Base-by-base conservation (phyloP, 2,329 filamentous ascomycete genomes). In the Fusarium siculi region DNA sequence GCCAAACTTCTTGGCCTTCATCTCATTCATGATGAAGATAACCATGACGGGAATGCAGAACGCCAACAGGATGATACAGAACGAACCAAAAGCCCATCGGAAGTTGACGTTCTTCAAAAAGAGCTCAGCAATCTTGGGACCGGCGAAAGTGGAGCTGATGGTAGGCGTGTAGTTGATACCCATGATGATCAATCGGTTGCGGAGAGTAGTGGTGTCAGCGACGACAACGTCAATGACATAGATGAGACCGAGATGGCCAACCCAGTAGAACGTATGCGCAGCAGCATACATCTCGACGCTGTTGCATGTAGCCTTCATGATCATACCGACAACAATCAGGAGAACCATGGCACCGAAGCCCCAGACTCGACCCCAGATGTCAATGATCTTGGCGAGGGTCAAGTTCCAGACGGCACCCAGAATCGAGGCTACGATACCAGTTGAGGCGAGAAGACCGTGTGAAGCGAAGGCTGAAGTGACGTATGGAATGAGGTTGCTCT, bases 241-340 rank as follows among this genome's bases (percentile, higher is more conserved):
- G 9, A 77, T 72, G 9, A 85, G 73, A 9, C 82, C 83, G 8
- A 82, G 75, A 63, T 83, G 80, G 23, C 91, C 91, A 46, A 90
- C 86, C 78, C 87, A 89, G 78, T 91, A 92, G 65, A 93, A 87
- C 4, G 91, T 88, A 72, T 91, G 86, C 32, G 87, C 89, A 8
- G 88, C 89, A 56, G 87, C 86, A 78, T 90, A 92, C 12, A 87
- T 88, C 68, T 87, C 82, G 32, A 91, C 83, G 67, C 87, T 87
- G 47, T 86, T 82, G 76, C 85, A 91, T 1, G 85, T 84, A 25
- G 91, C 91, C 83, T 91, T 91, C 80, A 93, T 86, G 68, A 90
- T 85, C 77, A 91, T 88, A 21, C 86, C 85, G 66, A 90, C 80
- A 69, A 87, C 82, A 66, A 83, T 82, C 37, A 87, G 76, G 40